A percentile compares a stretch with the other conserved stretches of the same genome.
These are phyloP conservation scores for Leucocoprinus leucothites DNA, from an alignment of 768 basidiomycete species.

Conservation along the genomic window DNA sequence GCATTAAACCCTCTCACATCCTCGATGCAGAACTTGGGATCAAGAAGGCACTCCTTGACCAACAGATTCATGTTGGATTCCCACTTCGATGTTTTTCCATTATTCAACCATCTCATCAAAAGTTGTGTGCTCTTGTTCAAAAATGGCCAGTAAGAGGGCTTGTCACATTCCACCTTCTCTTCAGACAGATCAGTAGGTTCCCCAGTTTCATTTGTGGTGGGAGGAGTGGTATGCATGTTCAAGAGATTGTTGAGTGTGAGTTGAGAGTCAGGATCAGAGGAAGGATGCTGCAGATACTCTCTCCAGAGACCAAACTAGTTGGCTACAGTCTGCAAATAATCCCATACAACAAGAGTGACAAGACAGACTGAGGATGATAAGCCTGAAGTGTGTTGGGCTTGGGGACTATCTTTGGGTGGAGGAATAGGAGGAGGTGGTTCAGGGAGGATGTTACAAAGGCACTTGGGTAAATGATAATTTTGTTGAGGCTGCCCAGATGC, in stretches of 20 bases:
- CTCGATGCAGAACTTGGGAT: slow-evolving; percentile 7
- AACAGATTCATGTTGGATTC: background rate
- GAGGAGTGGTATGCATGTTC: too few relatives aligned
- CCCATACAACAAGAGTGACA: background rate
- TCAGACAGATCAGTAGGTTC: too few relatives aligned
- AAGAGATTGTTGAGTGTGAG: too few relatives aligned
- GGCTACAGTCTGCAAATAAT: background rate
- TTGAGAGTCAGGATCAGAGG: slow-evolving; percentile 21
- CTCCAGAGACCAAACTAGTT: slow-evolving; percentile 3
- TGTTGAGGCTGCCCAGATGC: background rate
- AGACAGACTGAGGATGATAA: too few relatives aligned
- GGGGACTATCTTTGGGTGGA: background rate
- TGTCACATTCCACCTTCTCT: background rate
- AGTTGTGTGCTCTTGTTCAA: slow-evolving; percentile 14
- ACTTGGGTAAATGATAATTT: background rate
- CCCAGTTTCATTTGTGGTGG: too few relatives aligned
- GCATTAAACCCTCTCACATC: slow-evolving; percentile 10
- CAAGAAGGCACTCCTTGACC: background rate
- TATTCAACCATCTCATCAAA: slow-evolving; percentile 20
- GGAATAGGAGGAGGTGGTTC: background rate
- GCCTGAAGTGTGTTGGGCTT: too few relatives aligned
- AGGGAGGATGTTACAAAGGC: background rate
- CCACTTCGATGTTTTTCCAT: background rate
- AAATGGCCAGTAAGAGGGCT: slow-evolving; percentile 13
- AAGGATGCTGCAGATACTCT: slow-evolving; percentile 21